Evolutionary conservation across 208 protist genomes (phyloP), one percentile per base, ranked within the genome.

Genomic region (Eutreptiella sp.): DNA sequence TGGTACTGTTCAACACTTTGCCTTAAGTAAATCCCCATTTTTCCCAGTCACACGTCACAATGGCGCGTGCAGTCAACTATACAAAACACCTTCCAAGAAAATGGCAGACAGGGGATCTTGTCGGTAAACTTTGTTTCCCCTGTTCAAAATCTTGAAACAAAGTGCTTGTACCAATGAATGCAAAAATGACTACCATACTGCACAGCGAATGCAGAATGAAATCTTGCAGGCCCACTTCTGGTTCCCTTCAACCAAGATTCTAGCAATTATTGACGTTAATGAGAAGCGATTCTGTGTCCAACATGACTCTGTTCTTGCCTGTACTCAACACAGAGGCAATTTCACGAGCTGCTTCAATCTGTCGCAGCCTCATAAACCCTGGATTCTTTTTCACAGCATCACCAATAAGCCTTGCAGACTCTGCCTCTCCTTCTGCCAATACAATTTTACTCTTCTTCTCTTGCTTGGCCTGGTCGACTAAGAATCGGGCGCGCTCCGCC

Each of bases 401-500:
- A 23, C 85, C 84, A 43, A 94, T 83, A 11, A 94, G 78, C 58
- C 76, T 79, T 27, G 88, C 88, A 0, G 89, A 71, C 73, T 90
- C 75, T 0, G 88, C 85, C 77, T 95, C 90, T 79, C 92, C 92
- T 69, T 93, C 72, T 0, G 90, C 92, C 33, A 92, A 73, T 53
- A 95, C 73, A 68, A 95, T 87, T 1, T 79, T 76, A 2, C 85
- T 87, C 63, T 90, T 69, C 71, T 92, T 94, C 69, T 97, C 90
- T 59, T 95, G 87, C 63, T 89, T 75, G 19, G 88, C 84, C 65
- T 95, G 90, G 68, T 94, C 84, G 7, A 97, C 92, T 46, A 85
- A 73, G 70, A 89, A 97, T 66, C 89, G 90, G 34, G 87, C 84
- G 9, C 90, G 83, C 79, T 97, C 89, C 1, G 92, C 89, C 75